Evolutionary conservation across 805 yeast genomes (phyloP).

Genomic region (Candida pseudofarinosa): DNA sequence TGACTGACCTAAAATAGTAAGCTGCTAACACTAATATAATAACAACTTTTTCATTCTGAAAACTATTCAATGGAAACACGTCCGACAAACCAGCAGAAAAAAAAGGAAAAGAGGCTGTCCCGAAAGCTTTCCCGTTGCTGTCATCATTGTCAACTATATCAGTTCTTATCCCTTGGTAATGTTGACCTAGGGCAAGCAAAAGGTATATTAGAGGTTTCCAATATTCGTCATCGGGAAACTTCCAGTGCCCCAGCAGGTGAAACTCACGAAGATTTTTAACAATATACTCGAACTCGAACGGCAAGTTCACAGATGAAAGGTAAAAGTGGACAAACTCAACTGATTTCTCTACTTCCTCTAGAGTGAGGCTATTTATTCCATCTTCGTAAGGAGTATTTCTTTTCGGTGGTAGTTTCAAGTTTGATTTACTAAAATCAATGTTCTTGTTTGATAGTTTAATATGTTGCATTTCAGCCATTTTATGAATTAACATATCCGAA

Average conservation of each 20-base stretch:
- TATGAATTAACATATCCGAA: slow-evolving; percentile 1
- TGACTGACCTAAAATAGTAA: slow-evolving; percentile 1
- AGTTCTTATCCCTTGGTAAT: neutral
- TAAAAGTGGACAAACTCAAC: slow-evolving; percentile 1
- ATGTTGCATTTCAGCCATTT: slow-evolving; percentile 1
- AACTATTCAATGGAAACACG: neutral
- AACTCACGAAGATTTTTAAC: neutral
- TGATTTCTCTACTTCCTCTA: neutral
- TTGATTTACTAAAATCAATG: neutral
- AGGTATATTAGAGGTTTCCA: slow-evolving; percentile 1
- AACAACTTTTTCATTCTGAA: neutral
- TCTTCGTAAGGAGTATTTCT: neutral
- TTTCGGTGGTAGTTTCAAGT: neutral
- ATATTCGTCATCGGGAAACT: neutral
- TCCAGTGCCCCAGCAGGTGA: neutral
- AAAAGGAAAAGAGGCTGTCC: neutral
- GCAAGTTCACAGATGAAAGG: slow-evolving; percentile 1
- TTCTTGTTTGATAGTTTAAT: neutral
- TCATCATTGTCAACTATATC: neutral
- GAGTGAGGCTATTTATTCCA: neutral
- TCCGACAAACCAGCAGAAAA: slow-evolving; percentile 1
- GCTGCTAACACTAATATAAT: slow-evolving; percentile 1
- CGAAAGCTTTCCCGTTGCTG: neutral
- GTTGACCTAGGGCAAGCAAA: slow-evolving; percentile 3
- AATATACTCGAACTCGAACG: slow-evolving; percentile 1